Evolutionary conservation across 495 filamentous ascomycete genomes (phyloP).

Genomic region (Penicillium soppii): DNA sequence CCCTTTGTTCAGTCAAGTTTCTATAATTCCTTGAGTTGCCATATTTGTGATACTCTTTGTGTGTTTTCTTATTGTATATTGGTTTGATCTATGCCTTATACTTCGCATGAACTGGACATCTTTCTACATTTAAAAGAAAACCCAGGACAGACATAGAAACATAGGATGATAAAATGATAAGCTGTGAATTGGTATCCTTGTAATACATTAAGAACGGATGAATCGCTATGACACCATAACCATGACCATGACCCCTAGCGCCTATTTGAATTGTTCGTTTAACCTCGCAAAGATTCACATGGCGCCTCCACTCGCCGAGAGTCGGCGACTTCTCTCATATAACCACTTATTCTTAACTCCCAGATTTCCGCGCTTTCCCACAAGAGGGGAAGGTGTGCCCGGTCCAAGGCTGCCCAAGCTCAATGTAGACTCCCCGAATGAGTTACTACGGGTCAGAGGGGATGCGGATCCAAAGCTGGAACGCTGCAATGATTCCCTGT

Average conservation of each 20-base stretch:
- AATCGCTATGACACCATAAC: constrained; percentile 10
- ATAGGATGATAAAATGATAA: neutral
- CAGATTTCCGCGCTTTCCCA: constrained; percentile 65
- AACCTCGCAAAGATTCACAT: constrained; percentile 20
- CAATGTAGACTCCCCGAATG: constrained; percentile 48
- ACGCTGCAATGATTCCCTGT: constrained; percentile 51
- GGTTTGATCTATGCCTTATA: too few relatives aligned
- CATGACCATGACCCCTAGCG: constrained; percentile 7
- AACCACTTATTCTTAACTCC: constrained; percentile 87
- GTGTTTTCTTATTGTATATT: too few relatives aligned
- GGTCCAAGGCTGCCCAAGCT: constrained; percentile 40
- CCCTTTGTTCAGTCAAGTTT: too few relatives aligned
- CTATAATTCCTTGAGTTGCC: too few relatives aligned
- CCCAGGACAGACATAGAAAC: too few relatives aligned
- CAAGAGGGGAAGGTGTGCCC: constrained; percentile 61
- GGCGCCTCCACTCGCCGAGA: constrained; percentile 43
- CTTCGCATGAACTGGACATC: too few relatives aligned
- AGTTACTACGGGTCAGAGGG: constrained; percentile 41
- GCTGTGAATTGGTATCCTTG: constrained; percentile 7
- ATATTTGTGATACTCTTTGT: too few relatives aligned
- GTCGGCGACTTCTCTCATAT: constrained; percentile 67
- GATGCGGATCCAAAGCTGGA: constrained; percentile 59
- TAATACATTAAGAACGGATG: constrained; percentile 6
- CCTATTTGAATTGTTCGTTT: neutral
- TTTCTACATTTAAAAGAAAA: too few relatives aligned